Evolutionary conservation across 768 basidiomycete species (phyloP).

Genomic region (Leucosporidium creatinivorum): DNA sequence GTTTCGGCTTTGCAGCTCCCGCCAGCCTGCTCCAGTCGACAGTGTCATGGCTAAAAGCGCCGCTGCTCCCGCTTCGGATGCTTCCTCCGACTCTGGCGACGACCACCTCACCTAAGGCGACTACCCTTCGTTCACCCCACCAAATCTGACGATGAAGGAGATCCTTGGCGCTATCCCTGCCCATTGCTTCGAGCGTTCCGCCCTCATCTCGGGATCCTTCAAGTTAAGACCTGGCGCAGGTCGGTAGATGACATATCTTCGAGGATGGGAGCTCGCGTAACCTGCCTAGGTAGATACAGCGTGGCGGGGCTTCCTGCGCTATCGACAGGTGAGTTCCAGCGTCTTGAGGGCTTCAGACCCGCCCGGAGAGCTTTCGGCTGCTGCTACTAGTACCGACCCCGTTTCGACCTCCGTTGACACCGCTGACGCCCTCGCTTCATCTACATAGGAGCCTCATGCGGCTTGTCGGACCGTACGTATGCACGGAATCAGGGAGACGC

Average conservation of each 20-base stretch:
- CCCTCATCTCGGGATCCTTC: conserved; percentile 62
- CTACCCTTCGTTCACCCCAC: conserved; percentile 27
- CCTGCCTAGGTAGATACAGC: too few species aligned
- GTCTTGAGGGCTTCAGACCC: conserved; percentile 44
- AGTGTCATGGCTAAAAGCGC: too few species aligned
- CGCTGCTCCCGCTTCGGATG: conserved; percentile 6
- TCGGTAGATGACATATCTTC: too few species aligned
- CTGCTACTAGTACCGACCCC: not conserved
- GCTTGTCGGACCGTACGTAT: conserved; percentile 78
- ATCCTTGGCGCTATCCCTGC: conserved; percentile 36
- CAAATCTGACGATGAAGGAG: conserved; percentile 36
- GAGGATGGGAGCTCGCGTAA: too few species aligned
- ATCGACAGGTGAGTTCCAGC: conserved; percentile 93
- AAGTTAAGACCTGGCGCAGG: too few species aligned
- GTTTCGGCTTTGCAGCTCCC: too few species aligned
- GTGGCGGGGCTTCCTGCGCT: conserved; percentile 84
- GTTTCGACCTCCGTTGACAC: too few species aligned
- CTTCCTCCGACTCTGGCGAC: conserved; percentile 14
- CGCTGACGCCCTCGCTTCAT: not conserved
- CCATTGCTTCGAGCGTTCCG: conserved; percentile 87
- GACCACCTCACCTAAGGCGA: conserved; percentile 12
- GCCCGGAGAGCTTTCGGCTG: conserved; percentile 91
- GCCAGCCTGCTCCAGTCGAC: too few species aligned
- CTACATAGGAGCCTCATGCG: conserved; percentile 72
- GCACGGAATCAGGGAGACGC: conserved; percentile 61